phyloP scores from a whole-genome alignment of 2,329 filamentous ascomycete genomes.

The Microdochium paspali region DNA sequence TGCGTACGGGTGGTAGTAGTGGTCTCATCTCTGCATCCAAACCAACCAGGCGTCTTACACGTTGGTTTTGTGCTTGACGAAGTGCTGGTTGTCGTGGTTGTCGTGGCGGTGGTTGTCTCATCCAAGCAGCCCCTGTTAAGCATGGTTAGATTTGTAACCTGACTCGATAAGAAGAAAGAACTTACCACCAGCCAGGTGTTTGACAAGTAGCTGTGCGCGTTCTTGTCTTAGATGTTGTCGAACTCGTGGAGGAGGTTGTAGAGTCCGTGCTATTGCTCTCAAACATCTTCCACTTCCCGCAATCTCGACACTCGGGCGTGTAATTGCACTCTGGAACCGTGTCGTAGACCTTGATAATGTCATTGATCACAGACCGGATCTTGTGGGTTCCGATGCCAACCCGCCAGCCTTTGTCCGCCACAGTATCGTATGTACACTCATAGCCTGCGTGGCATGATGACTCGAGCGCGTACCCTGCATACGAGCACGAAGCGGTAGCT shows the following conservation, averaged over 20 bases:
- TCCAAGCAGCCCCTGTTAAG: slow-evolving; percentile 53
- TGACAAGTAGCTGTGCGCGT: slow-evolving; percentile 79
- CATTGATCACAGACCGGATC: slow-evolving; percentile 78
- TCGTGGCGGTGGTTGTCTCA: slow-evolving; percentile 39
- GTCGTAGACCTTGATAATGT: slow-evolving; percentile 80
- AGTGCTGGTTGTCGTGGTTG: slow-evolving; percentile 35
- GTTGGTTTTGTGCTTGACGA: slow-evolving; percentile 44
- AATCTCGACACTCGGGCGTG: slow-evolving; percentile 79
- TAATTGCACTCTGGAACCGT: slow-evolving; percentile 65
- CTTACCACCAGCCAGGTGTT: slow-evolving; percentile 78
- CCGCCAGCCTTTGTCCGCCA: slow-evolving; percentile 84
- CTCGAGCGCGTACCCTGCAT: slow-evolving; percentile 90
- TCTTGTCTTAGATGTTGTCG: slow-evolving; percentile 48
- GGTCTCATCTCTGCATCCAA: slow-evolving; percentile 51
- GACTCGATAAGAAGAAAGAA: neutral
- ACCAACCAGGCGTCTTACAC: slow-evolving; percentile 56
- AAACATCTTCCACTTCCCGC: slow-evolving; percentile 88
- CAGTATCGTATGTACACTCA: slow-evolving; percentile 87
- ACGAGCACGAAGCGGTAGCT: slow-evolving; percentile 78
- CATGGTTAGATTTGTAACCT: slow-evolving; percentile 1
- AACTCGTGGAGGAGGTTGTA: slow-evolving; percentile 48
- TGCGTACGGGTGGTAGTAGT: slow-evolving; percentile 27
- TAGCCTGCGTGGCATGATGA: slow-evolving; percentile 83
- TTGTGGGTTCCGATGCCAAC: slow-evolving; percentile 87
- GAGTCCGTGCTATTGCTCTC: slow-evolving; percentile 84